Evolutionary conservation across 306 rosid genomes (phyloP).

Genomic region (Rosa chinensis): DNA sequence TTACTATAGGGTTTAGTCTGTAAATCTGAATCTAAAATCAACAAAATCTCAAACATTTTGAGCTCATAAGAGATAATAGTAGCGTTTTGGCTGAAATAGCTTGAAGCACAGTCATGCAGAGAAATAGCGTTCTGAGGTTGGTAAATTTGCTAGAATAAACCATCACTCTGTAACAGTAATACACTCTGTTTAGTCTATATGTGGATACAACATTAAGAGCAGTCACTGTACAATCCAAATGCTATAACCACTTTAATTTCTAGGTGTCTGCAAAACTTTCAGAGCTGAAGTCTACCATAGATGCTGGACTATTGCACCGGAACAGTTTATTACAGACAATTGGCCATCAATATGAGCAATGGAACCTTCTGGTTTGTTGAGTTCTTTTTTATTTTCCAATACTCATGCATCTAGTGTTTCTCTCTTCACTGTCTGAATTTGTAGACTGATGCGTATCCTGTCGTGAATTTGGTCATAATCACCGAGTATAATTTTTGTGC

Average conservation of each 20-base stretch:
- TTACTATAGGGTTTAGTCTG: background rate
- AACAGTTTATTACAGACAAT: constrained; percentile 62
- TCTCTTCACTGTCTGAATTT: background rate
- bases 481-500: constrained; percentile 22
- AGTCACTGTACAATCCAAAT: constrained; percentile 17
- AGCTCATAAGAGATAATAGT: background rate
- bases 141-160: background rate
- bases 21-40: background rate
- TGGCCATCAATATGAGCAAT: constrained; percentile 66
- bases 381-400: constrained; percentile 20
- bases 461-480: constrained; percentile 22
- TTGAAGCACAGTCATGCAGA: background rate
- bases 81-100: background rate
- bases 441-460: background rate
- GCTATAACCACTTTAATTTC: constrained; percentile 25
- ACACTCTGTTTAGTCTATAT: background rate
- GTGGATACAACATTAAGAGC: background rate
- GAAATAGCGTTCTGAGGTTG: background rate
- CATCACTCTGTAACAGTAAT: background rate
- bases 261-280: constrained; percentile 76
- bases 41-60: background rate
- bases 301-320: constrained; percentile 63
- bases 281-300: constrained; percentile 77
- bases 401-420: constrained; percentile 5
- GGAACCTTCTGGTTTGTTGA: constrained; percentile 75